Conservation (phyloP, 768 basidiomycete species). For the Leucogyrophana mollusca region DNA sequence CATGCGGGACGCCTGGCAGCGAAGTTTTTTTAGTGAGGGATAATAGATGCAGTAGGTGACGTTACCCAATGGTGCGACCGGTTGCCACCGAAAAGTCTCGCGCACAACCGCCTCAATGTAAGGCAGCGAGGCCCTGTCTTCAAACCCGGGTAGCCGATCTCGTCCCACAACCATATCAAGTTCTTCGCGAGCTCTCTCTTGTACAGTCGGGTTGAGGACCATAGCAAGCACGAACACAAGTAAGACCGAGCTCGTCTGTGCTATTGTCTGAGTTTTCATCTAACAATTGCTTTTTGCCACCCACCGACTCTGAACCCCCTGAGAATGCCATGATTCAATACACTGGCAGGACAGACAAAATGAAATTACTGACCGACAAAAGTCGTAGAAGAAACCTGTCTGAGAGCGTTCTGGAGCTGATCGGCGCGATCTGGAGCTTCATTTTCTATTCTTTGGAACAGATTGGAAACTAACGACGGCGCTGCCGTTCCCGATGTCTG, state of each 20-base stretch:
- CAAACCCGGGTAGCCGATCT: slow-evolving; percentile 6
- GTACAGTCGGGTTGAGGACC: slow-evolving; percentile 1
- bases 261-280: neutral
- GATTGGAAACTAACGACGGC: neutral
- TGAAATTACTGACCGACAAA: slow-evolving; percentile 14
- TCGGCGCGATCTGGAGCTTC: neutral
- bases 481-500: neutral
- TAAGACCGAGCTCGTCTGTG: slow-evolving; percentile 9
- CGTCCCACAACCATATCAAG: slow-evolving; percentile 5
- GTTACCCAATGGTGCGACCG: neutral
- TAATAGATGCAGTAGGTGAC: neutral
- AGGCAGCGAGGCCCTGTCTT: slow-evolving; percentile 3
- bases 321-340: too few species aligned
- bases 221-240: slow-evolving; percentile 5
- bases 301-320: too few species aligned
- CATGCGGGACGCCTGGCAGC: slow-evolving; percentile 11
- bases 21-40: neutral
- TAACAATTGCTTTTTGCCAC: too few species aligned
- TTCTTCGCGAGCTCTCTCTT: slow-evolving; percentile 1
- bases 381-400: slow-evolving; percentile 12
- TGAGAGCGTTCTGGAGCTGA: slow-evolving; percentile 14
- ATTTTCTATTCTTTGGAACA: slow-evolving; percentile 7
- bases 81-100: slow-evolving; percentile 4
- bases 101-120: slow-evolving; percentile 7
- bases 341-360: too few species aligned